These are phyloP conservation scores for Lentinula edodes DNA, from an alignment of 768 basidiomycete genomes.

Conservation along the genomic window DNA sequence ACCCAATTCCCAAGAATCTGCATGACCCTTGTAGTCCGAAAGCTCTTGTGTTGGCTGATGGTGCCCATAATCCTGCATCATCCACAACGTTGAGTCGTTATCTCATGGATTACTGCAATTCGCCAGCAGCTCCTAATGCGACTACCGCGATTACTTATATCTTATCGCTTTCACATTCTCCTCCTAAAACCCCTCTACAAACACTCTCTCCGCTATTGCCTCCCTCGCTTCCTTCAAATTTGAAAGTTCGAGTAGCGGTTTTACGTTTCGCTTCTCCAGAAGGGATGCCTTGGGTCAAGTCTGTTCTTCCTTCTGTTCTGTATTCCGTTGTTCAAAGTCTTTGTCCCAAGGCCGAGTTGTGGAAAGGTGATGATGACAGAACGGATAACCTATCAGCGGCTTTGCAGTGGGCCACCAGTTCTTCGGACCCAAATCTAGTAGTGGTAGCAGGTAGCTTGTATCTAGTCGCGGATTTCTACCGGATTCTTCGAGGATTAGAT, in stretches of 20 bases:
- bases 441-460: constrained; percentile 91
- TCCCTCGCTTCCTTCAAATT: constrained; percentile 22
- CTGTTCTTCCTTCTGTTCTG: constrained; percentile 51
- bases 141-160: constrained; percentile 58
- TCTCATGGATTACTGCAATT: constrained; percentile 33
- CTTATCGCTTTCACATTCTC: constrained; percentile 80
- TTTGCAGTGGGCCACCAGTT: constrained; percentile 46
- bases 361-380: constrained; percentile 30
- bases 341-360: constrained; percentile 40
- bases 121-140: constrained; percentile 8
- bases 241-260: constrained; percentile 46
- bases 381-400: constrained; percentile 24
- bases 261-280: constrained; percentile 70
- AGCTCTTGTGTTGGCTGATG: constrained; percentile 70
- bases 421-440: constrained; percentile 38
- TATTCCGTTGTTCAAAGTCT: constrained; percentile 36
- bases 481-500: constrained; percentile 30
- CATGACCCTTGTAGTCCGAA: constrained; percentile 5
- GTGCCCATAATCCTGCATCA: constrained; percentile 89
- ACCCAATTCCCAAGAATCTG: constrained; percentile 23
- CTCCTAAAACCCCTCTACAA: constrained; percentile 72
- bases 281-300: constrained; percentile 92
- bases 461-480: constrained; percentile 89
- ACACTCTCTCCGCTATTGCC: constrained; percentile 67
- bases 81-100: constrained; percentile 63